A percentile compares a stretch with the other conserved stretches of the same genome.
Evolutionary conservation across 805 yeast genomes (phyloP).

Genomic region (Candida tibetensis): DNA sequence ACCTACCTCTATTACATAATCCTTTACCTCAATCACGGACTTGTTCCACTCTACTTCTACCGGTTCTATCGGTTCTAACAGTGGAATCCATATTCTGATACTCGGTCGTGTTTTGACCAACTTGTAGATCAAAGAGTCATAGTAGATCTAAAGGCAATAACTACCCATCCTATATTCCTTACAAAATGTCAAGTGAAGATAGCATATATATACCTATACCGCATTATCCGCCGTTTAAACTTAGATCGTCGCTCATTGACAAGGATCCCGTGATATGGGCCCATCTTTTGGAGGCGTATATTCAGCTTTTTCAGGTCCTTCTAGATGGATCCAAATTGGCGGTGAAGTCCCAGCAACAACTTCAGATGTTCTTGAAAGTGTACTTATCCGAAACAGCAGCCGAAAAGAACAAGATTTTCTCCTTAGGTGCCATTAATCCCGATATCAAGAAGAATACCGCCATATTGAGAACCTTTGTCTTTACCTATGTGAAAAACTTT

Average conservation of each 20-base stretch:
- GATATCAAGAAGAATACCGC: conserved; percentile 58
- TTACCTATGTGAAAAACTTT: conserved; percentile 47
- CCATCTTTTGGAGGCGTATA: conserved; percentile 64
- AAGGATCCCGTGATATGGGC: conserved; percentile 85
- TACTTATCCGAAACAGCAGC: conserved; percentile 60
- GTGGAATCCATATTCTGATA: no score
- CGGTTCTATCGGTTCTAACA: no score
- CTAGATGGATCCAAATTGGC: conserved; percentile 39
- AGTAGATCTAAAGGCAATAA: no score
- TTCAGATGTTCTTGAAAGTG: conserved; percentile 53
- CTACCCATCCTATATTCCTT: no score
- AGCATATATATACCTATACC: conserved; percentile 52
- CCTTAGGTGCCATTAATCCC: conserved; percentile 70
- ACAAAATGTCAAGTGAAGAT: background rate
- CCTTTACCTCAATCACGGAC: no score
- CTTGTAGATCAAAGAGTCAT: no score
- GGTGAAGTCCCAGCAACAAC: conserved; percentile 56
- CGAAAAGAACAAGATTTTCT: conserved; percentile 59
- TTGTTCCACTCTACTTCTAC: no score
- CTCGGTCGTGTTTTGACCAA: no score
- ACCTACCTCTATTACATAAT: no score
- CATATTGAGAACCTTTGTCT: conserved; percentile 46
- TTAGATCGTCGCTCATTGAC: conserved; percentile 74
- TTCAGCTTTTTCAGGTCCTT: conserved; percentile 49
- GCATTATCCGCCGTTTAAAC: conserved; percentile 69